Conservation (phyloP, 192 early-diverging fungal genomes). For the Phlyctochytrium planicorne region DNA sequence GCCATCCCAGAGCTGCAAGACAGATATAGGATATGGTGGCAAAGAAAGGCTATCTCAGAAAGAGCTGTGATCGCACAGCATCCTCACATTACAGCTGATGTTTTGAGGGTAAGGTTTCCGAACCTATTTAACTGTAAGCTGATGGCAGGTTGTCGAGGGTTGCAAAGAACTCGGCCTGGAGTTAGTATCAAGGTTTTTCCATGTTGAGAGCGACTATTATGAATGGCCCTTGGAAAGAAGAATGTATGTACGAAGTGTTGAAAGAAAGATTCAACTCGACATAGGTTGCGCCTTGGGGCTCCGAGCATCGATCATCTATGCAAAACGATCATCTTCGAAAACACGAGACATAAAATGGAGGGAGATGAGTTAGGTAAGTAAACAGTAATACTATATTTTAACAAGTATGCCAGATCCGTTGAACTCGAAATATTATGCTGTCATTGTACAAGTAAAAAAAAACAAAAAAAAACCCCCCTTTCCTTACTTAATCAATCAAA, state of each 20-base stretch:
- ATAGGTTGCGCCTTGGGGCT: conserved; percentile 53
- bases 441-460: conserved; percentile 63
- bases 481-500: too few relatives aligned
- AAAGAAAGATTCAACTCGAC: conserved; percentile 10
- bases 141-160: conserved; percentile 23
- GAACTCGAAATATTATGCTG: conserved; percentile 65
- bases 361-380: too few relatives aligned
- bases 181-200: conserved; percentile 55
- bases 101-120: too few relatives aligned
- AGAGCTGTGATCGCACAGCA: too few relatives aligned
- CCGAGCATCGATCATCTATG: conserved; percentile 81
- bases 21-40: too few relatives aligned
- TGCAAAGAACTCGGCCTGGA: conserved; percentile 13
- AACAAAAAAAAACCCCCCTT: too few relatives aligned
- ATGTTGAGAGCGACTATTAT: conserved; percentile 78
- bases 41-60: too few relatives aligned
- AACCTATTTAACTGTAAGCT: too few relatives aligned
- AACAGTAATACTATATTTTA: too few relatives aligned
- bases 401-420: conserved; percentile 41
- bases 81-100: too few relatives aligned
- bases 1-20: too few relatives aligned
- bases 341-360: conserved; percentile 69
- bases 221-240: conserved; percentile 71
- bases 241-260: conserved; percentile 48
- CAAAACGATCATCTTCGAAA: conserved; percentile 87